Evolutionary conservation across 2,329 filamentous ascomycete species (phyloP).

Genomic region (Neodidymelliopsis sp.): DNA sequence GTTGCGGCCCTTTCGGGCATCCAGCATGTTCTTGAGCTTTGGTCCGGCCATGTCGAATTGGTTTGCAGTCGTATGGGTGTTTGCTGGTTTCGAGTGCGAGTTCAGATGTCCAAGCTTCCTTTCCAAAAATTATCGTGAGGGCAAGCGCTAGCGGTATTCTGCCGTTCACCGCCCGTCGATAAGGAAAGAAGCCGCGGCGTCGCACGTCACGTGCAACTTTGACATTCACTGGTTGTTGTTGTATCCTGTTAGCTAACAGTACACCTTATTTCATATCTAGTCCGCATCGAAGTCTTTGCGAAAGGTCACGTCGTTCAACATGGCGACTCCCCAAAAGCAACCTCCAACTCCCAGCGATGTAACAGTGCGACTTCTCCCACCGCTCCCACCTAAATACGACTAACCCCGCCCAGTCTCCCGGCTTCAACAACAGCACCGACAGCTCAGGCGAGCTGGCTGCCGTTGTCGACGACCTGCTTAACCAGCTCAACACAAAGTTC

Average conservation of each 20-base stretch:
- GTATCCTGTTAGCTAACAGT: no score
- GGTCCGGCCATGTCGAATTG: slow-evolving; percentile 56
- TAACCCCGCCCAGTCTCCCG: slow-evolving; percentile 18
- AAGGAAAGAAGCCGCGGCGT: slow-evolving; percentile 35
- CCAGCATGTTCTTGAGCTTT: slow-evolving; percentile 66
- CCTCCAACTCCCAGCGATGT: slow-evolving; percentile 9
- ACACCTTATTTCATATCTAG: no score
- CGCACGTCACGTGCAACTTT: slow-evolving; percentile 28
- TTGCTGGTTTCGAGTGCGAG: slow-evolving; percentile 6
- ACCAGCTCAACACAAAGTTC: slow-evolving; percentile 85
- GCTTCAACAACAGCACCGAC: slow-evolving; percentile 32
- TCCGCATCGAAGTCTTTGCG: no score
- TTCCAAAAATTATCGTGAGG: slow-evolving; percentile 33
- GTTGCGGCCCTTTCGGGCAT: slow-evolving; percentile 67
- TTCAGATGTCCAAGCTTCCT: slow-evolving; percentile 27
- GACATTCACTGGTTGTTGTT: no score
- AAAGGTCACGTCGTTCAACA: slow-evolving; percentile 2
- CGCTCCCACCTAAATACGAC: slow-evolving; percentile 3
- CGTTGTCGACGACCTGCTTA: slow-evolving; percentile 86
- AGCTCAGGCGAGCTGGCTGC: slow-evolving; percentile 69
- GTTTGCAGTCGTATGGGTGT: not conserved
- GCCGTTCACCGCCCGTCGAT: slow-evolving; percentile 39
- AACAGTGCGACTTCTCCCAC: not conserved
- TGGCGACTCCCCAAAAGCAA: slow-evolving; percentile 27
- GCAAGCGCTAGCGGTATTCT: slow-evolving; percentile 28